Conservation (phyloP, 1,284 basidiomycete genomes). For the Afroboletus lepidellus region DNA sequence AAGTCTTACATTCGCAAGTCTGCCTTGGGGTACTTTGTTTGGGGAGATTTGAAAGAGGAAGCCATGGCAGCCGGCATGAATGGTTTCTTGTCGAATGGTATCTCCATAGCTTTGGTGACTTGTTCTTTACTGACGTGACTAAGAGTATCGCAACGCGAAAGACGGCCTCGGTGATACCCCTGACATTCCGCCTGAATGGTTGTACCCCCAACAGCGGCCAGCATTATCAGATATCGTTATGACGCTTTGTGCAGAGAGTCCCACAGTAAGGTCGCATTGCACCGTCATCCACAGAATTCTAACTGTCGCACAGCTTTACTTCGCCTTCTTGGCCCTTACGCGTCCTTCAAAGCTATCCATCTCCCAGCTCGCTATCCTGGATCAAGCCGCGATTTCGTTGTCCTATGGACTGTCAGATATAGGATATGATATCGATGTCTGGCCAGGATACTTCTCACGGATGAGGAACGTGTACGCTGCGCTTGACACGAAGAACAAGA, state of each 20-base stretch:
- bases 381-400: slow-evolving; percentile 29
- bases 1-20: slow-evolving; percentile 27
- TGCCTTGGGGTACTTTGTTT: slow-evolving; percentile 26
- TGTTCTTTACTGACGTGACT: neutral
- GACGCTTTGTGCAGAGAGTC: slow-evolving; percentile 29
- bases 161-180: slow-evolving; percentile 28
- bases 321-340: slow-evolving; percentile 32
- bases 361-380: slow-evolving; percentile 35
- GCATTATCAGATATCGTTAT: slow-evolving; percentile 20
- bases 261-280: slow-evolving; percentile 25
- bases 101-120: neutral
- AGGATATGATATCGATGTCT: slow-evolving; percentile 3
- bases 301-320: slow-evolving; percentile 33
- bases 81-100: slow-evolving; percentile 33
- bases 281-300: neutral
- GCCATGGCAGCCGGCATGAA: slow-evolving; percentile 35
- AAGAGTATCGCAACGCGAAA: slow-evolving; percentile 36
- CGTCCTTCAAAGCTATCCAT: slow-evolving; percentile 36
- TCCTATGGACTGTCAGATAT: slow-evolving; percentile 20
- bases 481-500: slow-evolving; percentile 16
- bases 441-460: slow-evolving; percentile 9
- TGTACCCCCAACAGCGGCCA: slow-evolving; percentile 16
- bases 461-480: slow-evolving; percentile 22
- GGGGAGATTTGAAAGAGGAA: slow-evolving; percentile 29
- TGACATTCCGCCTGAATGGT: slow-evolving; percentile 19